Evolutionary conservation across 164 flowering plant genomes (phyloP), one percentile per base, ranked within the genome.

Genomic region (Tetracentron sinense): DNA sequence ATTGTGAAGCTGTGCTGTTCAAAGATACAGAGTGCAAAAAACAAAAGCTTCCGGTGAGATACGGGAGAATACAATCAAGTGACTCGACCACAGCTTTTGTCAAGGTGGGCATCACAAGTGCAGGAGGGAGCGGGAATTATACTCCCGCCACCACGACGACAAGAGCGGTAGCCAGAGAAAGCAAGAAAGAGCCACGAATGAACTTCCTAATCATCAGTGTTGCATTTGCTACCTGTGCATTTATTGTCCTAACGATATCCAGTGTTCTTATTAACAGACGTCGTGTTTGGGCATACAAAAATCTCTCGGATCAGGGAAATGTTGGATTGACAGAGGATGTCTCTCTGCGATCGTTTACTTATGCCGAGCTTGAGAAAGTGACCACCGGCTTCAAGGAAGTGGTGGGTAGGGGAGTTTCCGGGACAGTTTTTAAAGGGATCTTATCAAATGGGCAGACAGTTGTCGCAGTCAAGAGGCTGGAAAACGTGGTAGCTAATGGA

Each of bases 1-100:
- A 65, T 49, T 75, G 79, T 55, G 73, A 65, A 27, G 78, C 73
- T 20, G 79, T 74, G 0, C 7, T 72, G 6, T 69, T 47, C 35
- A 46, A 60, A 11, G 63, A 69, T 4, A 14, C 46, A 4, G 25
- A 1, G 1, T 76, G 79, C 66, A 63, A 14, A 4, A 69, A 56
- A 54, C 72, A 63, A 8, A 70, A 51, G 63, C 78, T 74, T 31
- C 81, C 78, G 16, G 12, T 74, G 59, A 59, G 70, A 58, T 76
- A 51, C 38, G 79, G 77, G 17, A 59, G 61, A n/a, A 66, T 62
- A 31, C 3, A 38, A 8, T 33, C 38, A 33, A 33, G 38, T 33
- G 38, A 4, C 38, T 33, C 38, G 38, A 33, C 38, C 38, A 33
- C 8, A 33, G 38, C 38, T 4, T 33, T 33, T 4, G 38, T 33